Evolutionary conservation across 2,329 filamentous ascomycete species (phyloP).

Genomic region (Madurella fahalii): DNA sequence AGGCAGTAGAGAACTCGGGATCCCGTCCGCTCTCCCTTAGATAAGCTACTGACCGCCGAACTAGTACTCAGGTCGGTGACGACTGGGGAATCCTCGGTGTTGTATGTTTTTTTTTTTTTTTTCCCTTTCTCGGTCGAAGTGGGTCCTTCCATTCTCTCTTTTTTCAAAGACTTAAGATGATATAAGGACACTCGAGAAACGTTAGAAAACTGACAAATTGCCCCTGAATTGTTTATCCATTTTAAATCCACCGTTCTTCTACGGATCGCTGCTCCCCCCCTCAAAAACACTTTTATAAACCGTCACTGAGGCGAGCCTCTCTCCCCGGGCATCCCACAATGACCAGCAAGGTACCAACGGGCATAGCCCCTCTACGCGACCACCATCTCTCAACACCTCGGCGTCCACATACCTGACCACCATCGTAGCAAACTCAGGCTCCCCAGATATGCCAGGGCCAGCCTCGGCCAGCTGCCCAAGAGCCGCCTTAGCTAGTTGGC

Average conservation of each 20-base stretch:
- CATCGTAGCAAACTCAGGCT: not conserved
- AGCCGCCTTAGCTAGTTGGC: not conserved
- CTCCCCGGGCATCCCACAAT: constrained; percentile 38
- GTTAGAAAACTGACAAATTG: not conserved
- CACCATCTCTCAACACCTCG: not conserved
- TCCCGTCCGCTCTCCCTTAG: not conserved
- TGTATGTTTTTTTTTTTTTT: not conserved
- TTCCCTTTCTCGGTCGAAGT: not conserved
- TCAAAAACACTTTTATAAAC: constrained; percentile 27
- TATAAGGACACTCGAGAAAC: too few species aligned
- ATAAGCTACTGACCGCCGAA: not conserved
- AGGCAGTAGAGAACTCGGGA: not conserved
- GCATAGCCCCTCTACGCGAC: not conserved
- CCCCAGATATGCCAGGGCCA: not conserved
- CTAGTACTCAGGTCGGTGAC: not conserved
- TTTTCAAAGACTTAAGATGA: not conserved
- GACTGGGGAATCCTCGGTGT: not conserved
- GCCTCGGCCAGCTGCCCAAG: constrained; percentile 5
- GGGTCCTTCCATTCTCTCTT: not conserved
- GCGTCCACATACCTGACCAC: constrained; percentile 23
- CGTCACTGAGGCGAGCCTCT: constrained; percentile 33
- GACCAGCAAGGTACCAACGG: constrained; percentile 40
- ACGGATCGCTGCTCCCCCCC: not conserved
- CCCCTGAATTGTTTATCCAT: not conserved
- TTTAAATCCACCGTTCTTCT: not conserved